Evolutionary conservation across 2,329 filamentous ascomycete genomes (phyloP), one percentile per base, ranked within the genome.

Genomic region (Penicillium sp.): DNA sequence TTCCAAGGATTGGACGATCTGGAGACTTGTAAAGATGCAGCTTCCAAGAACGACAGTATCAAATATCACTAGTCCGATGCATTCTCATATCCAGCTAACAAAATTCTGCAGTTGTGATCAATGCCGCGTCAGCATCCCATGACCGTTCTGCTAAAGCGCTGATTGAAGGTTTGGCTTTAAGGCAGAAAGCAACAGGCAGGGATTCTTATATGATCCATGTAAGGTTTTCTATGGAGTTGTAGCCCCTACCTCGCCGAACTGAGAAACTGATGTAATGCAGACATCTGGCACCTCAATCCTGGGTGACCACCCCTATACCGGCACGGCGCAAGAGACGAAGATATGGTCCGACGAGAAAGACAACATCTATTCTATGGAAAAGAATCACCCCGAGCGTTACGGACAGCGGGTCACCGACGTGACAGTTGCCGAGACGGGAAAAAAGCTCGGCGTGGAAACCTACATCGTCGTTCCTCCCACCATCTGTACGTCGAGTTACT

Each of bases 401-500:
- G 54, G 59, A 1, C 78, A 80, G 56, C 75, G 79, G 10, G 74
- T 71, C 0, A 71, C 75, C 2, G 78, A 80, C 50, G 55, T 82
- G 6, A 62, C 65, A 3, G 74, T 79, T 10, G 58, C 79, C 1
- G 68, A 76, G 5, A 61, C 63, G 1, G 75, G 76, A 1, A 54
- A 75, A 13, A 63, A 68, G 15, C 37, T 68, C 0, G 69, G 71
- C 3, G 73, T 83, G 2, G 73, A 73, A 49, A 78, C 79, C 0
- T 66, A 75, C 37, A 69, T 79, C 40, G 66, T 82, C 37, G 78
- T 78, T 70, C 67, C 71, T 0, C 77, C 77, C 0, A 71, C 72
- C 3, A 78, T 83, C 40, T 83, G 42, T 45, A 33, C 5, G 42
- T 45, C 17, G 9, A 24, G n/a, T 3, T 5, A 7, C 20, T 20